Conservation (phyloP, 2,329 filamentous ascomycete species). For the Exserohilum rostratum region DNA sequence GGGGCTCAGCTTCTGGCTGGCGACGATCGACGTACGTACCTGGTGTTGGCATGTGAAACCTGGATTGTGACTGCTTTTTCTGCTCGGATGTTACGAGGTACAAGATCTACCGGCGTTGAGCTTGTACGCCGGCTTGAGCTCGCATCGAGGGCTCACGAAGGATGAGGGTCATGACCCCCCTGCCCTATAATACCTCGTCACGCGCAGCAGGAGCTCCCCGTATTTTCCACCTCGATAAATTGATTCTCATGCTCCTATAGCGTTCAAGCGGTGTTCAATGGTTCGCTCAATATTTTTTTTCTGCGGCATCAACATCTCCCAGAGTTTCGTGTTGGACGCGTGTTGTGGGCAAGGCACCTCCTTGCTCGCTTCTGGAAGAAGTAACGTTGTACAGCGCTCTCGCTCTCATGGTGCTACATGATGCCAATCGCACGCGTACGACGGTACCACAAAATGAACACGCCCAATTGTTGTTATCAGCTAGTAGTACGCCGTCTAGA, state of each 20-base stretch:
- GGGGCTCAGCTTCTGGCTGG: slow-evolving; percentile 21
- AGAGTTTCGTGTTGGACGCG: neutral
- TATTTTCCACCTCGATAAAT: no score
- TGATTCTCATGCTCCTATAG: no score
- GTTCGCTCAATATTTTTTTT: neutral
- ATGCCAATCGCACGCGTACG: slow-evolving; percentile 10
- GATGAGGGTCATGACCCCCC: neutral
- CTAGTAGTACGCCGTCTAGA: slow-evolving; percentile 1
- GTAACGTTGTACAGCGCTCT: slow-evolving; percentile 12
- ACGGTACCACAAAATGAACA: slow-evolving; percentile 9
- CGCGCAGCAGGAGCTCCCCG: no score
- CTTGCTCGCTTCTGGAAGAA: slow-evolving; percentile 8
- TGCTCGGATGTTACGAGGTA: neutral
- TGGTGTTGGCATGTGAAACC: slow-evolving; percentile 2
- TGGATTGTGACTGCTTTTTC: neutral
- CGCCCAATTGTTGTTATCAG: slow-evolving; percentile 13
- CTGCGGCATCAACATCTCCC: neutral
- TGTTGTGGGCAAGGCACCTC: slow-evolving; percentile 6
- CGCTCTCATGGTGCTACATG: slow-evolving; percentile 14
- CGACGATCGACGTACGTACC: slow-evolving; percentile 22
- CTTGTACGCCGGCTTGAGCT: neutral
- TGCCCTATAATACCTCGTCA: no score
- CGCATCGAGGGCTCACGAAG: neutral
- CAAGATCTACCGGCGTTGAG: neutral
- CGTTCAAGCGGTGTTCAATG: no score